Conservation (phyloP, 2,329 filamentous ascomycete species). For the Pseudocercospora ulei region DNA sequence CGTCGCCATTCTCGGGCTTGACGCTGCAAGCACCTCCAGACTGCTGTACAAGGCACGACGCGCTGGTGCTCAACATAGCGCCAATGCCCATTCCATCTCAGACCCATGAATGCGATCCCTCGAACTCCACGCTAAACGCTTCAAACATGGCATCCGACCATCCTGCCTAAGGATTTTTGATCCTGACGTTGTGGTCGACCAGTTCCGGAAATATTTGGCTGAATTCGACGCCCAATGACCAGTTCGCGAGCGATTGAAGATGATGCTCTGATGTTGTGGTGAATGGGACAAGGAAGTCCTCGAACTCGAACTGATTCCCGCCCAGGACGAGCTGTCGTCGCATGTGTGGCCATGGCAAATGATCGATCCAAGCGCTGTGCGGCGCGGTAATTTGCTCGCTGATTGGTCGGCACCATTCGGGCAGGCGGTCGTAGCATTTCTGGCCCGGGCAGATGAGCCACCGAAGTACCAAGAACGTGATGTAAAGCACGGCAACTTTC, state of each 20-base stretch:
- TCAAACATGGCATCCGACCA: neutral
- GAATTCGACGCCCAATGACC: conserved; percentile 58
- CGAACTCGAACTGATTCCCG: conserved; percentile 48
- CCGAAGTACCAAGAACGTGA: conserved; percentile 74
- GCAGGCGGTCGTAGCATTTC: conserved; percentile 69
- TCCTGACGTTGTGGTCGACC: conserved; percentile 26
- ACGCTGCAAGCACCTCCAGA: too few relatives aligned
- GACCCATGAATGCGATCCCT: neutral
- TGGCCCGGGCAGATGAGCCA: conserved; percentile 73
- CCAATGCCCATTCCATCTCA: too few relatives aligned
- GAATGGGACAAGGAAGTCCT: conserved; percentile 74
- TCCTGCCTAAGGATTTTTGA: conserved; percentile 21
- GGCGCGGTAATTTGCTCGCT: conserved; percentile 55
- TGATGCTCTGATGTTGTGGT: conserved; percentile 71
- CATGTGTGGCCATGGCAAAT: conserved; percentile 69
- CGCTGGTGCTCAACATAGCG: too few relatives aligned
- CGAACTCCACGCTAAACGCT: conserved; percentile 3
- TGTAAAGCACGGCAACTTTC: conserved; percentile 68
- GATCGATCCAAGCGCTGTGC: conserved; percentile 75
- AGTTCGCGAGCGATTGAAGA: conserved; percentile 64
- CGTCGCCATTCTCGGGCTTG: too few relatives aligned
- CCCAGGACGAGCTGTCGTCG: conserved; percentile 51
- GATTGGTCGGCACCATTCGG: conserved; percentile 60
- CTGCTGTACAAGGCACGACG: too few relatives aligned
- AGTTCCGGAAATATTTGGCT: conserved; percentile 28